Conservation (phyloP, 495 filamentous ascomycete species). For the Neurospora sp. region DNA sequence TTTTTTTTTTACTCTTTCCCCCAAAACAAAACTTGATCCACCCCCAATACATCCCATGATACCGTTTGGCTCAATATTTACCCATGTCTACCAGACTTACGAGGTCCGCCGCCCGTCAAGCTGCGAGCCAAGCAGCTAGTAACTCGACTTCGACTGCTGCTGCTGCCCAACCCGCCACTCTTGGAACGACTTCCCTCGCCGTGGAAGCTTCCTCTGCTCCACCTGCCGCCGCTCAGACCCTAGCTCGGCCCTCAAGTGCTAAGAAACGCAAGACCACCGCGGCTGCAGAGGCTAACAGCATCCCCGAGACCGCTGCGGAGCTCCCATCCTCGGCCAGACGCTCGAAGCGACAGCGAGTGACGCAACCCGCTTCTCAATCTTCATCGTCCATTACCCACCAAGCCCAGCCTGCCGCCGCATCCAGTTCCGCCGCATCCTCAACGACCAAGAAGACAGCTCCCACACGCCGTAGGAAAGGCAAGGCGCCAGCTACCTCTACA, state of each 20-base stretch:
- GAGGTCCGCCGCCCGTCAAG: constrained; percentile 68
- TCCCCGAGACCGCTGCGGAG: constrained; percentile 20
- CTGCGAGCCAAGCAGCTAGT: constrained; percentile 46
- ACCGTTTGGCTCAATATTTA: constrained; percentile 23
- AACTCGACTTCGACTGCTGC: constrained; percentile 30
- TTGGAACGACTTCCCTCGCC: not conserved
- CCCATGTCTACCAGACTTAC: constrained; percentile 83
- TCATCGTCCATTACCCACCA: constrained; percentile 2
- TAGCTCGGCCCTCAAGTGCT: constrained; percentile 15
- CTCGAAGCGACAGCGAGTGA: constrained; percentile 41
- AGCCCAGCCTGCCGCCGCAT: constrained; percentile 12
- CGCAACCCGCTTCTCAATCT: constrained; percentile 18
- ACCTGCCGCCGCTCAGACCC: constrained; percentile 32
- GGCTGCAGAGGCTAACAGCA: constrained; percentile 10
- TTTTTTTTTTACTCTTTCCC: not conserved
- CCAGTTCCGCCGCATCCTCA: constrained; percentile 11
- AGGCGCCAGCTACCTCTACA: constrained; percentile 42
- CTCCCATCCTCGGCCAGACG: constrained; percentile 32
- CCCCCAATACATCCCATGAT: constrained; percentile 5
- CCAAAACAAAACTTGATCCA: not conserved
- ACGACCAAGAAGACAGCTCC: constrained; percentile 25
- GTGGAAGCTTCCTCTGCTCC: constrained; percentile 22
- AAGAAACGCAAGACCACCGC: constrained; percentile 31
- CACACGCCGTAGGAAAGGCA: constrained; percentile 50
- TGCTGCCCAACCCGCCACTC: constrained; percentile 29